These are phyloP conservation scores for Diaporthe caulivora DNA, from an alignment of 2,329 filamentous ascomycete species.

Conservation along the genomic window DNA sequence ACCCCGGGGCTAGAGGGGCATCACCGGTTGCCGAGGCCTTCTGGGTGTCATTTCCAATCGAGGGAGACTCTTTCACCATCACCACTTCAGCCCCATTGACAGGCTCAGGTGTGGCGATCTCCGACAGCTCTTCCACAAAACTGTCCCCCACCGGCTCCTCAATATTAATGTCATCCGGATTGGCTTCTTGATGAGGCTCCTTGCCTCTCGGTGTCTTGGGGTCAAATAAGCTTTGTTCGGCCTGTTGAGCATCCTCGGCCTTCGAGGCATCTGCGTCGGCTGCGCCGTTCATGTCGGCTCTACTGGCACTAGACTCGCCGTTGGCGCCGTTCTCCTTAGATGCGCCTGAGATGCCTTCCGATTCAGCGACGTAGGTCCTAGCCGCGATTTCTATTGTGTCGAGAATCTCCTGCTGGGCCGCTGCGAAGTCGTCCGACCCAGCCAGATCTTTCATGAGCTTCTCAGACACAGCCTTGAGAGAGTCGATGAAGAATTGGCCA, in stretches of 20 bases:
- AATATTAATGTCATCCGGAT: constrained; percentile 64
- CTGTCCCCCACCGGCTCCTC: constrained; percentile 52
- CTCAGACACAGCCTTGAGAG: constrained; percentile 55
- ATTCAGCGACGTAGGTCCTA: constrained; percentile 61
- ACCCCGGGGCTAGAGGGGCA: not conserved
- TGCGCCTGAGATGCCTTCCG: constrained; percentile 45
- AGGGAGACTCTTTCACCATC: constrained; percentile 34
- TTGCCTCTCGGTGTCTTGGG: constrained; percentile 41
- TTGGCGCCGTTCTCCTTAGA: constrained; percentile 36
- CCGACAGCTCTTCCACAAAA: constrained; percentile 34
- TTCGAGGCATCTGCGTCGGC: constrained; percentile 10
- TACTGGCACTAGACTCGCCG: constrained; percentile 33
- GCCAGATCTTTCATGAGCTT: constrained; percentile 58
- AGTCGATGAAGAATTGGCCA: constrained; percentile 51
- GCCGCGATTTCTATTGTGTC: constrained; percentile 65
- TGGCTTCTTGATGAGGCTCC: constrained; percentile 46
- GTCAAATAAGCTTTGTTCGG: constrained; percentile 43
- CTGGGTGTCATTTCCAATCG: constrained; percentile 27
- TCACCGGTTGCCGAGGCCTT: not conserved
- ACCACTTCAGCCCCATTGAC: constrained; percentile 38
- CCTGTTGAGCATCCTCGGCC: constrained; percentile 22
- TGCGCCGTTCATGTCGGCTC: constrained; percentile 21
- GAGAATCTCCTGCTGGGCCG: constrained; percentile 60
- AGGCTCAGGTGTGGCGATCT: constrained; percentile 35
- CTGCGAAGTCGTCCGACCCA: constrained; percentile 48